Percentiles rank a stretch among this genome's conserved stretches.
phyloP scores from a whole-genome alignment of 2,329 filamentous ascomycete genomes.

The Fusarium bulbicola region DNA sequence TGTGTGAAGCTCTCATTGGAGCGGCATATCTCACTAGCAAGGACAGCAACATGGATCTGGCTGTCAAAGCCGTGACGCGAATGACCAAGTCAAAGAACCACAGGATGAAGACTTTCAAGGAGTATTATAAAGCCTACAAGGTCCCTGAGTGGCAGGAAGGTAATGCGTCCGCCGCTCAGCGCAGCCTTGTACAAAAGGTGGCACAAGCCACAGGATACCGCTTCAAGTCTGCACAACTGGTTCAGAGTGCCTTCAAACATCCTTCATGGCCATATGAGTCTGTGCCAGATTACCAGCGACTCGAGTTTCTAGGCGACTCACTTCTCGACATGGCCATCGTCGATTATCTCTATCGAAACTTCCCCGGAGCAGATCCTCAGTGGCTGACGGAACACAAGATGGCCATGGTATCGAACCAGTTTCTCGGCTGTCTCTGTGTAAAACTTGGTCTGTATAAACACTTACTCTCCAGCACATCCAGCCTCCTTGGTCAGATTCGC shows the following conservation, averaged over 20 bases:
- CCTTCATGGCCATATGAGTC: slow-evolving; percentile 83
- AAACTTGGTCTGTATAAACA: slow-evolving; percentile 80
- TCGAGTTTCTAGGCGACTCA: slow-evolving; percentile 92
- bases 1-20: slow-evolving; percentile 93
- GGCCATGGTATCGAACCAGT: slow-evolving; percentile 98
- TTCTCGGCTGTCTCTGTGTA: slow-evolving; percentile 84
- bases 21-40: slow-evolving; percentile 72
- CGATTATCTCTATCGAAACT: slow-evolving; percentile 80
- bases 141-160: slow-evolving; percentile 76
- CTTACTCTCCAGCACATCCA: slow-evolving; percentile 64
- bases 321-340: slow-evolving; percentile 88
- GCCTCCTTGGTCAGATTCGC: slow-evolving; percentile 54
- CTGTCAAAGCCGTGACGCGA: slow-evolving; percentile 70
- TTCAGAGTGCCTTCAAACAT: slow-evolving; percentile 88
- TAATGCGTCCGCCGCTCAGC: slow-evolving; percentile 70
- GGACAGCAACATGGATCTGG: slow-evolving; percentile 61
- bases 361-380: slow-evolving; percentile 85
- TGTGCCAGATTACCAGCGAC: slow-evolving; percentile 86
- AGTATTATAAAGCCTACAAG: slow-evolving; percentile 77
- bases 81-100: slow-evolving; percentile 78
- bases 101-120: slow-evolving; percentile 71
- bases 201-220: slow-evolving; percentile 63
- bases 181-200: slow-evolving; percentile 73
- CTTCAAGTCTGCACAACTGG: slow-evolving; percentile 79
- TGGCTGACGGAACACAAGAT: slow-evolving; percentile 99